Base-by-base conservation (phyloP, 768 basidiomycete genomes). In the Sistotremastrum niveocremeum region DNA sequence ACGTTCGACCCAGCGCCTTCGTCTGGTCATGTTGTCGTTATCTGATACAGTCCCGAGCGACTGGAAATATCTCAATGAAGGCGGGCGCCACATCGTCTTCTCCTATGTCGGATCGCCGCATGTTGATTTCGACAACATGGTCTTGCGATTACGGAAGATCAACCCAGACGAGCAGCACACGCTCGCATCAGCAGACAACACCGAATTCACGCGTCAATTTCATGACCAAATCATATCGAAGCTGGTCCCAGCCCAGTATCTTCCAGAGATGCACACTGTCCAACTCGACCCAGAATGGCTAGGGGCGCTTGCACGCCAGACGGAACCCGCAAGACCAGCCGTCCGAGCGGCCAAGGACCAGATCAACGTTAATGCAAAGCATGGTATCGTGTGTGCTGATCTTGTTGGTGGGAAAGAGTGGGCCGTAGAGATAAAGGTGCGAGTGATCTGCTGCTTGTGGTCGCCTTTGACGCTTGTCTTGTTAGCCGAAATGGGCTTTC, bases 401-500 rank as follows among this genome's bases (percentile, higher is more conserved):
- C 73, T 91, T 34, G 71, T 91, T 7, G 76, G 80, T 32, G 71
- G 74, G 6, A 52, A 68, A 42, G 49, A 58, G 4, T 61, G 90
- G 39, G 77, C 83, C 2, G 72, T 95, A 3, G 94, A 97, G 65
- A 88, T 97, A 61, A 98, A 98, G 78, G 94, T 88, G 49, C 50
- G 60, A 50, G 30, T 40, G 39, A 10, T 31, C 29, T 28, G 12
- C 51, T 44, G 11, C 41, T 33, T 41, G 28, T n/a, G 37, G 11
- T 34, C 31, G 20, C 4, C 10, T 2, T 37, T 36, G 34, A 39
- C 30, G 29, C 36, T 46, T 11, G 12, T 33, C 29, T 10, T 41
- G 35, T 37, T 12, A 95, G 94, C 94, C 94, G 33, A 99, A 99
- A 69, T 99, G 94, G 93, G 89, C 80, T 3, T 95, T 99, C 62